These are phyloP conservation scores for Letharia lupina DNA, from an alignment of 495 filamentous ascomycete species.

Conservation along the genomic window DNA sequence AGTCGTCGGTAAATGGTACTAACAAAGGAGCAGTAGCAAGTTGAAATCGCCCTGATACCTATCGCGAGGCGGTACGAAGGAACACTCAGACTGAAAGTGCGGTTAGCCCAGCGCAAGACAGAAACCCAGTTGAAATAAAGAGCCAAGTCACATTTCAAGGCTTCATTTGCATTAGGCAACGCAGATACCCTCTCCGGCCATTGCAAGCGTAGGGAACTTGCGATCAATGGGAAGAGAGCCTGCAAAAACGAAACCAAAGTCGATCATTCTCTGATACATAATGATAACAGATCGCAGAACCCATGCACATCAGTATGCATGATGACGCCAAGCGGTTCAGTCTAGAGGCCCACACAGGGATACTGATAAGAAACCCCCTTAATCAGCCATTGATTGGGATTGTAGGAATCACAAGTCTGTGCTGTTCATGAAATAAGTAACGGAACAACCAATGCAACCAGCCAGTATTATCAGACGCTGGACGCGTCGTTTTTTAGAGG, in stretches of 20 bases:
- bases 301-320: not conserved
- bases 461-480: too few species aligned
- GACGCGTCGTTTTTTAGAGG: too few species aligned
- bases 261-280: not conserved
- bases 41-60: slow-evolving; percentile 30
- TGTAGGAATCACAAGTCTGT: too few species aligned
- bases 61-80: slow-evolving; percentile 30
- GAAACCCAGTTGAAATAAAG: not conserved
- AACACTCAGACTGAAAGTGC: too few species aligned
- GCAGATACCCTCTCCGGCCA: not conserved
- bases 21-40: too few species aligned
- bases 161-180: not conserved
- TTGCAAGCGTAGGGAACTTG: too few species aligned
- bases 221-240: not conserved
- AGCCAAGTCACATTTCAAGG: not conserved
- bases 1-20: too few species aligned
- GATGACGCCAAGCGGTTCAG: not conserved
- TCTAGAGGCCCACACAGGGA: not conserved
- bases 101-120: too few species aligned
- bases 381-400: not conserved
- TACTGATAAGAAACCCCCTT: not conserved
- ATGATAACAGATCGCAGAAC: not conserved
- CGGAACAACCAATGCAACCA: too few species aligned
- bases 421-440: too few species aligned
- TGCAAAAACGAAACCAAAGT: not conserved